Evolutionary conservation across 805 yeast species (phyloP).

Genomic region (Ogataea nakhonphanomensis): DNA sequence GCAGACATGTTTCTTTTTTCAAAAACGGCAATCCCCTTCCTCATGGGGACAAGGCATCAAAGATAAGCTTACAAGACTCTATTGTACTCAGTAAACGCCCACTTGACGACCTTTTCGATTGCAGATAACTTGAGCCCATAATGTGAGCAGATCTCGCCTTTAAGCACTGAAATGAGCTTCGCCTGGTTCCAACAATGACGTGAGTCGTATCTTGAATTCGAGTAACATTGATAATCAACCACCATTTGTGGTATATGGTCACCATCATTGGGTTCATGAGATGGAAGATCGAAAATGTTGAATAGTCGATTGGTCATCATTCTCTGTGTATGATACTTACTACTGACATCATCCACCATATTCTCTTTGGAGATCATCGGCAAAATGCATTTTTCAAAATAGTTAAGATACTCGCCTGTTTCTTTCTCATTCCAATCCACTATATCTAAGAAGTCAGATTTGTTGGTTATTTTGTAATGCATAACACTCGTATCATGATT

Average conservation of each 20-base stretch:
- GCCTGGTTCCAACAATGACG: neutral
- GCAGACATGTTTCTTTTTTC: neutral
- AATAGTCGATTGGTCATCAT: slow-evolving; percentile 14
- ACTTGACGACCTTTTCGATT: neutral
- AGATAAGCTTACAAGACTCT: slow-evolving; percentile 1
- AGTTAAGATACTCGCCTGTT: slow-evolving; percentile 45
- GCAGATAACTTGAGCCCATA: slow-evolving; percentile 1
- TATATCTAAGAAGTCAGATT: slow-evolving; percentile 35
- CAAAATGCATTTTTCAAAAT: slow-evolving; percentile 38
- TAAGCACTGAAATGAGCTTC: neutral
- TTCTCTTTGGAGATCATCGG: slow-evolving; percentile 13
- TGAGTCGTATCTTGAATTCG: neutral
- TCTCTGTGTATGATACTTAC: slow-evolving; percentile 12
- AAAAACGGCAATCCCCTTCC: neutral
- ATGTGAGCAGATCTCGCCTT: slow-evolving; percentile 2
- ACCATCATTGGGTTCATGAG: neutral
- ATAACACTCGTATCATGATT: slow-evolving; percentile 12
- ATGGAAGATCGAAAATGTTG: slow-evolving; percentile 15
- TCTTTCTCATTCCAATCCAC: slow-evolving; percentile 46
- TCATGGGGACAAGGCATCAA: slow-evolving; percentile 6
- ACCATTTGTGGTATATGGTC: neutral
- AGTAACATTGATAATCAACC: neutral
- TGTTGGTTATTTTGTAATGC: slow-evolving; percentile 19
- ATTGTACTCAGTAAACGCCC: slow-evolving; percentile 1
- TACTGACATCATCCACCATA: slow-evolving; percentile 5